Evolutionary conservation across 2,329 filamentous ascomycete genomes (phyloP).

Genomic region (Lasiodiplodia sp.): DNA sequence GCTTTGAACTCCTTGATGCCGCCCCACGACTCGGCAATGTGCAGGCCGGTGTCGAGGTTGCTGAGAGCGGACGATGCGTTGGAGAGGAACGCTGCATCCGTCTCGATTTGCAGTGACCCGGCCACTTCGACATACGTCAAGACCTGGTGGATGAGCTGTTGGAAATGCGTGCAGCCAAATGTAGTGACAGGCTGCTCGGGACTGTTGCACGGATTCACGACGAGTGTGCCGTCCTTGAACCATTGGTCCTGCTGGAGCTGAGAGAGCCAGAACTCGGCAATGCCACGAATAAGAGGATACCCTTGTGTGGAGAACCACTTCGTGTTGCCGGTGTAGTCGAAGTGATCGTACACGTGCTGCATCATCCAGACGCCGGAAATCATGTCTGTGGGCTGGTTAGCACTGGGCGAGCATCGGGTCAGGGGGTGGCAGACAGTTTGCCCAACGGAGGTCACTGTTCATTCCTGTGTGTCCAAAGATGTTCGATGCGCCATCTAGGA

Average conservation of each 20-base stretch:
- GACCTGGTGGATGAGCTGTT: constrained; percentile 58
- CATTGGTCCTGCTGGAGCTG: constrained; percentile 60
- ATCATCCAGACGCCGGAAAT: constrained; percentile 66
- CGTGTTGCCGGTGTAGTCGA: constrained; percentile 59
- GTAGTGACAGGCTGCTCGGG: constrained; percentile 62
- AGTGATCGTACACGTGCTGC: constrained; percentile 66
- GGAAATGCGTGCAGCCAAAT: constrained; percentile 62
- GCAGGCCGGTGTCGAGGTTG: constrained; percentile 60
- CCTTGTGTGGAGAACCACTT: constrained; percentile 55
- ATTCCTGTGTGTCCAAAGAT: constrained; percentile 65
- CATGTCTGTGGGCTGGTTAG: constrained; percentile 45
- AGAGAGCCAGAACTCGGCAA: constrained; percentile 64
- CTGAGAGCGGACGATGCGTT: constrained; percentile 53
- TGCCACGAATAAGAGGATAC: constrained; percentile 45
- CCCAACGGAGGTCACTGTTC: constrained; percentile 54
- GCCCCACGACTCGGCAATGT: constrained; percentile 51
- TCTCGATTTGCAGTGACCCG: constrained; percentile 34
- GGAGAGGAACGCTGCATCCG: constrained; percentile 44
- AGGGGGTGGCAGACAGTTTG: constrained; percentile 37
- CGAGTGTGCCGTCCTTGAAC: constrained; percentile 60
- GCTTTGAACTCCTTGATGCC: constrained; percentile 62
- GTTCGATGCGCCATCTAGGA: constrained; percentile 65
- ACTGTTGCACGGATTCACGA: constrained; percentile 66
- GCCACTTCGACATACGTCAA: constrained; percentile 42
- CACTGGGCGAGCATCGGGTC: background rate